Evolutionary conservation across 306 rosid genomes (phyloP), one percentile per base, ranked within the genome.

Genomic region (Begonia loranthoides): DNA sequence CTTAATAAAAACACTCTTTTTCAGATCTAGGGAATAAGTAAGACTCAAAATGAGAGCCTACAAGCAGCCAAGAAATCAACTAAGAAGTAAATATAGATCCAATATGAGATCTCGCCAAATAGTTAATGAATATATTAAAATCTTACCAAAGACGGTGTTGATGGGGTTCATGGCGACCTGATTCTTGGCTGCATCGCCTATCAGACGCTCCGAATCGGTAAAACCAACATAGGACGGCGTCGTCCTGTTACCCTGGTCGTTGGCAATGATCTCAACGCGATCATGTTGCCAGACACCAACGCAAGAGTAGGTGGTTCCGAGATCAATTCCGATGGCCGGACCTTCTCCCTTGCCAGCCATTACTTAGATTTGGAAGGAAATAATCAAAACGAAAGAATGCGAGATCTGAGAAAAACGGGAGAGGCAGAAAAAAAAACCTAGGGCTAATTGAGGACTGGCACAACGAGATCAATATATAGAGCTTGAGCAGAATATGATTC

Each of bases 331-430:
- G 58, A 80, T 80, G 34, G 87, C 87, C 39, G 80, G 78, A 13
- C 83, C 87, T 58, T 73, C 87, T 48, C 87, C 87, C 52, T 79
- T 79, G 9, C 79, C 82, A 55, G 82, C 87, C 87, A 79, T 75
- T 54, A 22, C 21, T 13, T 2, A 10, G 1, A 44, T 22, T 15
- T 6, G 15, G 28, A 11, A 57, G 9, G 1, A 10, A 34, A 50
- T 24, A 50, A 17, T 9, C 10, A 39, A 17, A 44, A n/a, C 13
- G 45, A 12, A 41, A 41, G 10, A 41, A 41, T 41, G 45, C 10
- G 45, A 41, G 45, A 41, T 41, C 12, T 9, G 45, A 12, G 13
- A 41, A 9, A 41, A 12, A 12, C 45, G 45, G 13, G 45, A 9
- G 45, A 41, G 45, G 22, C 22, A 19, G 22, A 19, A 4, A 19